phyloP scores from a whole-genome alignment of 2,329 filamentous ascomycete genomes.

The Neofusicoccum parvum region DNA sequence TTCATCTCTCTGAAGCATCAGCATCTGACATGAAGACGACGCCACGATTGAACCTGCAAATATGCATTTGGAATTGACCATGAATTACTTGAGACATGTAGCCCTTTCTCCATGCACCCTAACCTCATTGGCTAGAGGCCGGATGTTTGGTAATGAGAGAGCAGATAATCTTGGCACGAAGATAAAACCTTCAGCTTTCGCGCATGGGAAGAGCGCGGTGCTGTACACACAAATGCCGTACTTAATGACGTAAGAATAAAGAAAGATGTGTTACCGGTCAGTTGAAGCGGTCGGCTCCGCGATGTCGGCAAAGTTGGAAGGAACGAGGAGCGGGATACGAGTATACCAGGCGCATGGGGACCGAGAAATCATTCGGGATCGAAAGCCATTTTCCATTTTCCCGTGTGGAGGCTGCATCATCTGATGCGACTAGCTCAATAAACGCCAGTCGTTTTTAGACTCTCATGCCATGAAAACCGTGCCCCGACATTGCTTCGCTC shows the following conservation, averaged over 20 bases:
- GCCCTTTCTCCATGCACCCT: slow-evolving; percentile 67
- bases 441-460: slow-evolving; percentile 20
- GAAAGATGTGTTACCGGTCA: not conserved
- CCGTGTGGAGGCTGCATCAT: slow-evolving; percentile 16
- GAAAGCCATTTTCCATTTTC: slow-evolving; percentile 22
- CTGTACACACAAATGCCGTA: slow-evolving; percentile 74
- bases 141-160: slow-evolving; percentile 69
- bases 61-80: not conserved
- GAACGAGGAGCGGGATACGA: no score
- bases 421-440: slow-evolving; percentile 15
- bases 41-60: no score
- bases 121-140: slow-evolving; percentile 54
- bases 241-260: not conserved
- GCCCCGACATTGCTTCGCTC: slow-evolving; percentile 18
- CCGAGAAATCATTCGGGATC: slow-evolving; percentile 9
- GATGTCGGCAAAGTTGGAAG: no score
- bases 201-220: slow-evolving; percentile 61
- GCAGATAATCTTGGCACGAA: slow-evolving; percentile 64
- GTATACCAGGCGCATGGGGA: not conserved
- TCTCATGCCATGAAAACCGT: slow-evolving; percentile 22
- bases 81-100: slow-evolving; percentile 45
- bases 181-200: slow-evolving; percentile 67
- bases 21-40: no score
- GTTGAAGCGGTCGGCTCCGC: no score
- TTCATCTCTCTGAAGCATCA: no score